Evolutionary conservation across 306 rosid genomes (phyloP).

Genomic region (Acacia acuminata): DNA sequence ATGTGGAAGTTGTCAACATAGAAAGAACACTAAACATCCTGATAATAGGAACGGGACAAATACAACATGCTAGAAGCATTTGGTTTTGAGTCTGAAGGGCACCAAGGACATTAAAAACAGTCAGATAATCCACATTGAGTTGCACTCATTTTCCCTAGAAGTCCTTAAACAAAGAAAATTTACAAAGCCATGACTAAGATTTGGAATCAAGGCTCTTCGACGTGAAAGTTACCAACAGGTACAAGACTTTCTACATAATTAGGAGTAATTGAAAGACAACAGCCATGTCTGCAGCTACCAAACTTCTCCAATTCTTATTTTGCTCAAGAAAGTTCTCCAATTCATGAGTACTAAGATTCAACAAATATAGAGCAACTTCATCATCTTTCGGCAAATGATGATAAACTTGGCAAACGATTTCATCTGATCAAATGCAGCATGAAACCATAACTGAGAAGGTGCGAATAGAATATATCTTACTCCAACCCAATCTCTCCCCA

Average conservation of each 20-base stretch:
- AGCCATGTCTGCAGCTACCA: not conserved
- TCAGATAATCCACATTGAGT: not conserved
- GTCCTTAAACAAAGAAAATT: not conserved
- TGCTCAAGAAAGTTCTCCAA: not conserved
- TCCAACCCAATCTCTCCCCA: not conserved
- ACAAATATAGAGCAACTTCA: too few species aligned
- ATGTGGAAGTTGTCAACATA: too few species aligned
- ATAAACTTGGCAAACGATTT: not conserved
- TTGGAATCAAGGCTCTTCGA: not conserved
- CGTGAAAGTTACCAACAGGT: not conserved
- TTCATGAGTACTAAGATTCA: not conserved
- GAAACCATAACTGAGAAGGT: not conserved
- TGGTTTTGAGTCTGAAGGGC: not conserved
- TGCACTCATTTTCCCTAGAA: not conserved
- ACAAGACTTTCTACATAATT: not conserved
- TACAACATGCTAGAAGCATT: too few species aligned
- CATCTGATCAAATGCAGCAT: not conserved
- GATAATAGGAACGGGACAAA: not conserved
- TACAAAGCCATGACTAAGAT: not conserved
- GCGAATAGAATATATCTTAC: not conserved
- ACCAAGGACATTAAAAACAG: too few species aligned
- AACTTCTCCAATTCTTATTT: too few species aligned
- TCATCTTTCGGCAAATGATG: too few species aligned
- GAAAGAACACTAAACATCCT: not conserved
- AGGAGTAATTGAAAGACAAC: not conserved